These are phyloP conservation scores for Exophiala mesophila DNA, from an alignment of 2,329 filamentous ascomycete species.

Conservation along the genomic window DNA sequence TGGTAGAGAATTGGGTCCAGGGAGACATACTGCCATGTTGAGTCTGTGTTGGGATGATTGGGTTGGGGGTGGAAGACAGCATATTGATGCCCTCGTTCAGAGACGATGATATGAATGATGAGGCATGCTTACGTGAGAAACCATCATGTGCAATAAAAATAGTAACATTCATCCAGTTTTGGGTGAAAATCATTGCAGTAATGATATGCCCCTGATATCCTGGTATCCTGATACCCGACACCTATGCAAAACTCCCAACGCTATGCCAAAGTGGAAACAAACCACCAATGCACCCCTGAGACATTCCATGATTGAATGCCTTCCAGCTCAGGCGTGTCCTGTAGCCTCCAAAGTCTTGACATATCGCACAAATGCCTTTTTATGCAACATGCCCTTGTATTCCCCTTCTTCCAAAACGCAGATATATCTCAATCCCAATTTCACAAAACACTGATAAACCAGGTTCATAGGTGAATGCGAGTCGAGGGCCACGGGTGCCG, in stretches of 20 bases:
- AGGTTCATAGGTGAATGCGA: conserved; percentile 87
- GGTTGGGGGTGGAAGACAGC: not conserved
- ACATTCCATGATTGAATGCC: no score
- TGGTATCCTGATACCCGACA: no score
- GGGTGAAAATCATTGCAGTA: no score
- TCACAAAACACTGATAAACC: conserved; percentile 94
- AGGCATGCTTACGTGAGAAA: not conserved
- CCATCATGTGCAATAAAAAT: no score
- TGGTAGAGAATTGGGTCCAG: conserved; percentile 5
- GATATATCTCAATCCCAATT: conserved; percentile 85
- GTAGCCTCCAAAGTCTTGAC: conserved; percentile 74
- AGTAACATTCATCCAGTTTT: no score
- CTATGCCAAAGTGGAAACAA: no score
- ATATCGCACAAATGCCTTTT: conserved; percentile 95
- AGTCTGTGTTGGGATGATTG: conserved; percentile 15
- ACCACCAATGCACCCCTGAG: no score
- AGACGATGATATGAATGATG: not conserved
- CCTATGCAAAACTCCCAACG: no score
- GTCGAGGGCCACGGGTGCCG: conserved; percentile 81
- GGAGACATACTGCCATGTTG: conserved; percentile 11
- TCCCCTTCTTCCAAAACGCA: conserved; percentile 80
- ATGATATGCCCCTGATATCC: no score
- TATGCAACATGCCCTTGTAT: conserved; percentile 90
- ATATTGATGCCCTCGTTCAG: no score
- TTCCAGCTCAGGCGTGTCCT: no score